Evolutionary conservation across 805 yeast genomes (phyloP), one percentile per base, ranked within the genome.

Genomic region (Candida coquimbonensis): DNA sequence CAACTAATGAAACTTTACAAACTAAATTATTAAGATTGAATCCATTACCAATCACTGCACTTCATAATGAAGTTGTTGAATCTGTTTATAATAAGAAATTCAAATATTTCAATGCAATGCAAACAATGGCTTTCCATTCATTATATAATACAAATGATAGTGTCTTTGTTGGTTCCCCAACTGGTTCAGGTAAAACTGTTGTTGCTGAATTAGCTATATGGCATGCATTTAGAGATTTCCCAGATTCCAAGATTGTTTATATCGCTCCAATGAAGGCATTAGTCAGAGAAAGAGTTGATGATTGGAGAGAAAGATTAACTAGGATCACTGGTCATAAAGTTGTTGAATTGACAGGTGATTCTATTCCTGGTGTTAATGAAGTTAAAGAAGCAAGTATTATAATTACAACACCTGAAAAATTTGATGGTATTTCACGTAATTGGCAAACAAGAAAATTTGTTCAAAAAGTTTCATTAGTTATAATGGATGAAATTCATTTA

Each of bases 141-240:
- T 66, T 93, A 39, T 93, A 90, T 66, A 81, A 93, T 62, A 68
- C 83, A 1, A 78, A 84, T 50, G 75, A 83, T 2, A 86, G 85
- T 61, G 90, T 84, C 0, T 86, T 93, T 63, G 87, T 93, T 39
- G 99, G 99, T 9, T 89, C 98, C 0, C 99, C 99, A 3, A 93
- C 99, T 2, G 99, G 99, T 24, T 91, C 97, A 0, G 99, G 99
- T 54, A 93, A 93, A 64, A 93, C 99, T 0, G 84, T 93, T 32
- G 98, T 95, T 27, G 96, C 98, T 0, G 99, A 93, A 60, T 66
- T 93, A 46, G 98, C 98, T 0, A 87, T 93, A 14, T 93, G 98
- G 97, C 91, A 89, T 61, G 97, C 99, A 0, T 85, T 91, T 62
- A 78, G 75, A 39, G 83, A 85, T 40, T 80, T 74, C 47, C 96